Base-by-base conservation (phyloP, 2,329 filamentous ascomycete species). In the Diaporthe capsici region DNA sequence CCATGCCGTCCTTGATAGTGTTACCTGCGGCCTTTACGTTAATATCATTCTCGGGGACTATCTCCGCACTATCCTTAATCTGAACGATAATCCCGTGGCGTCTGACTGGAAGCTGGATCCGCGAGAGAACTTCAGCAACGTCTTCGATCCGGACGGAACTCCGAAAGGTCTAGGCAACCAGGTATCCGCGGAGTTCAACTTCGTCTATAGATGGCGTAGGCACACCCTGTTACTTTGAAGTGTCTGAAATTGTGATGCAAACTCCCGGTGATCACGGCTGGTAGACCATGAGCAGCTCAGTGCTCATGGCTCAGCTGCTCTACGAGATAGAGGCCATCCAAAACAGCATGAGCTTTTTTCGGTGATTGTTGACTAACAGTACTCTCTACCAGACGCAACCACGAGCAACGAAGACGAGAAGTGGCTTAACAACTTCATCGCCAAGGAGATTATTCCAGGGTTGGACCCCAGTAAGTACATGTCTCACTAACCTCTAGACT, bases 61-160 rank as follows among this genome's bases (percentile, higher is more conserved):
- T 28, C 60, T 65, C 39, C 60, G 60, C 17, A 65, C 60, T 22
- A 65, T 65, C 8, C 25, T 65, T 0, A 65, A 65, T 12, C 39
- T 65, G 25, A 65, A 65, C 2, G 60, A 65, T 4, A 65, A 65
- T 13, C 60, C 60, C 1, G 60, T 65, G 25, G 25, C 25, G 4
- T 65, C 60, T 37, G 60, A 65, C 39, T 65, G 60, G 60, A 65
- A 47, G 4, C 60, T 65, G 8, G 60, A 65, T 65, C 60, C 60
- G 15, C 60, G 60, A 31, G 60, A 22, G 25, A 65, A 12, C 10
- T 65, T 65, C 39, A 65, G 39, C 15, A 65, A 47, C 25, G 60
- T 65, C 25, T 47, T 65, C 39, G 60, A 65, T 39, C 25, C 60
- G 17, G 60, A 65, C 1, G 60, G 60, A 3, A 65, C 60, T 20